A percentile compares a stretch with the other conserved stretches of the same genome.
These are phyloP conservation scores for Phialophora macrospora DNA, from an alignment of 2,329 filamentous ascomycete genomes.

Conservation along the genomic window DNA sequence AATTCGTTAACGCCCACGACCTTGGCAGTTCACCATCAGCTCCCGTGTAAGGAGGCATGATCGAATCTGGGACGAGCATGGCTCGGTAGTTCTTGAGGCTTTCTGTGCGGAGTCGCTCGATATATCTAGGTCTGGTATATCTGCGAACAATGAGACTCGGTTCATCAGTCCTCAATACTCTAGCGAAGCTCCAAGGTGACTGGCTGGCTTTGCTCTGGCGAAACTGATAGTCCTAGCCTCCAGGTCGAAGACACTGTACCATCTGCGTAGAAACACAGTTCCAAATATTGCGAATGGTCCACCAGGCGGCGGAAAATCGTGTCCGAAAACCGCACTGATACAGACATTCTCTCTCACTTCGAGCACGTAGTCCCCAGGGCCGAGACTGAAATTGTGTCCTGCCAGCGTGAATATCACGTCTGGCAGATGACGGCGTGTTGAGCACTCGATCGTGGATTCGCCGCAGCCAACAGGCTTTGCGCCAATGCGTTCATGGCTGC, in stretches of 20 bases:
- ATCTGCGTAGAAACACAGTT: not conserved
- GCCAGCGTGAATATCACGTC: not conserved
- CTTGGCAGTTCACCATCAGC: too few relatives aligned
- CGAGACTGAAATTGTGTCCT: slow-evolving; percentile 2
- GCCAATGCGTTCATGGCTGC: not conserved
- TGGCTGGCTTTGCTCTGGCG: not conserved
- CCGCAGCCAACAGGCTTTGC: not conserved
- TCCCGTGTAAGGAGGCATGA: too few relatives aligned
- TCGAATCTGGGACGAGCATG: too few relatives aligned
- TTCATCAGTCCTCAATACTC: too few relatives aligned
- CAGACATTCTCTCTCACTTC: not conserved
- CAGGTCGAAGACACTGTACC: not conserved
- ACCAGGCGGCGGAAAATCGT: not conserved
- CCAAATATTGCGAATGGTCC: not conserved
- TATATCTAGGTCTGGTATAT: too few relatives aligned
- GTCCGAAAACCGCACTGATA: not conserved
- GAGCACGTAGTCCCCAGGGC: not conserved
- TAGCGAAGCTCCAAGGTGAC: too few relatives aligned
- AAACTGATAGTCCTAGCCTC: not conserved
- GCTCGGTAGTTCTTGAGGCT: too few relatives aligned
- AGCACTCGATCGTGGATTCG: not conserved
- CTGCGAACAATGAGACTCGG: too few relatives aligned
- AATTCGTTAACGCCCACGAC: too few relatives aligned
- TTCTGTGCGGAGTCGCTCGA: too few relatives aligned
- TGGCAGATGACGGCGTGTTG: not conserved